Evolutionary conservation across 306 rosid genomes (phyloP).

Genomic region (Erythrophleum fordii): DNA sequence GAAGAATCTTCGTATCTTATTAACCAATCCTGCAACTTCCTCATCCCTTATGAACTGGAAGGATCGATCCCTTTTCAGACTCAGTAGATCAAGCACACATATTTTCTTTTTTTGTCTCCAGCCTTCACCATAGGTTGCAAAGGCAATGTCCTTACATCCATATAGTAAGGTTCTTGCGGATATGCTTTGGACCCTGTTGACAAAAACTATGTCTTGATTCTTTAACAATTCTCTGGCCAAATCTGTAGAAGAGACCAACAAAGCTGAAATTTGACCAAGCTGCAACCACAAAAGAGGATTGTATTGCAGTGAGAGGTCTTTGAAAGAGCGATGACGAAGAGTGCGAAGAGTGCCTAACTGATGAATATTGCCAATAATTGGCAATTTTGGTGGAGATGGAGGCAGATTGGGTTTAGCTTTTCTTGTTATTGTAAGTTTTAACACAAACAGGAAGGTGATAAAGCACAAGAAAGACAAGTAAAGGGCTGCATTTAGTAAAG

Average conservation of each 20-base stretch:
- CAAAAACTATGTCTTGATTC: constrained; percentile 21
- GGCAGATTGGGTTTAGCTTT: not conserved
- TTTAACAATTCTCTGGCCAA: constrained; percentile 21
- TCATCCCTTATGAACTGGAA: constrained; percentile 32
- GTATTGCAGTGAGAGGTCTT: not conserved
- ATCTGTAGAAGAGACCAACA: constrained; percentile 17
- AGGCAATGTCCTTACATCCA: constrained; percentile 32
- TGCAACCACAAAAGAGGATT: constrained; percentile 10
- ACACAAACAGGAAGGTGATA: not conserved
- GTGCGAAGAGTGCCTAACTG: constrained; percentile 26
- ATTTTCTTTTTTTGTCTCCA: constrained; percentile 40
- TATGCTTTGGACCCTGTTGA: not conserved
- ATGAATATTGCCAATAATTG: constrained; percentile 33
- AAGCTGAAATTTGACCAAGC: constrained; percentile 3
- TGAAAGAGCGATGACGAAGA: constrained; percentile 15
- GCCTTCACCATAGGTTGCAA: constrained; percentile 26
- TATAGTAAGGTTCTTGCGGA: constrained; percentile 1
- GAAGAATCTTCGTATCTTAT: not conserved
- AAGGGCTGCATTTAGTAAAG: not conserved
- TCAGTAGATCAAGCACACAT: constrained; percentile 33
- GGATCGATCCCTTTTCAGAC: constrained; percentile 18
- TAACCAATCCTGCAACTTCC: constrained; percentile 22
- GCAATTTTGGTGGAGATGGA: constrained; percentile 31
- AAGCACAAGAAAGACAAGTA: not conserved
- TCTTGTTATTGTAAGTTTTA: not conserved